These are phyloP conservation scores for Verticillium isaacii DNA, from an alignment of 2,329 filamentous ascomycete species.

Conservation along the genomic window DNA sequence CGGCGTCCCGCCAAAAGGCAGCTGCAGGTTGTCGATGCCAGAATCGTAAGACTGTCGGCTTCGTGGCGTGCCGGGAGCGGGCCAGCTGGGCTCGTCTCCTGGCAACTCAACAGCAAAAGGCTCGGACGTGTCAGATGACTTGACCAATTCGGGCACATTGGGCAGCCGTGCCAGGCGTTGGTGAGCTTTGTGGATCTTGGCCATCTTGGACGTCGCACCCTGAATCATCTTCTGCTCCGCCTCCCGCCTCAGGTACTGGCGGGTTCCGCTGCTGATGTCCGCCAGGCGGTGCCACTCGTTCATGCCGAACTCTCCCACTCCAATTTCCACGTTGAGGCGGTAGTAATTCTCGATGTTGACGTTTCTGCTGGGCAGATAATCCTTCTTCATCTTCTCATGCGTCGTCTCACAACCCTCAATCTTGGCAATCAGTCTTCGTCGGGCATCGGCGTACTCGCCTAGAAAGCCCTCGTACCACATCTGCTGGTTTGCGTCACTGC, in stretches of 20 bases:
- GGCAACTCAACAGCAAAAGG: conserved; percentile 55
- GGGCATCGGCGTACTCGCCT: conserved; percentile 87
- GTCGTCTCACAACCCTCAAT: conserved; percentile 94
- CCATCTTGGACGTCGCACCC: conserved; percentile 73
- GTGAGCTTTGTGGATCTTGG: conserved; percentile 76
- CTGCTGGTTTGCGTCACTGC: conserved; percentile 63
- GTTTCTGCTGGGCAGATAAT: conserved; percentile 70
- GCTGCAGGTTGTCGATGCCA: conserved; percentile 43
- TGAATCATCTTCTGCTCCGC: conserved; percentile 74
- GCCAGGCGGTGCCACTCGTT: conserved; percentile 95
- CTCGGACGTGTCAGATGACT: conserved; percentile 33
- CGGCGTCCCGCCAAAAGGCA: conserved; percentile 22
- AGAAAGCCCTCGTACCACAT: conserved; percentile 94
- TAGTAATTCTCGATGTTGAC: conserved; percentile 91
- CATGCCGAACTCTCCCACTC: conserved; percentile 96
- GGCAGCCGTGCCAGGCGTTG: conserved; percentile 53
- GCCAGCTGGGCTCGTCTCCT: conserved; percentile 44
- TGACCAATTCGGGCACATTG: conserved; percentile 37
- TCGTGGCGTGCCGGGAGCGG: conserved; percentile 26
- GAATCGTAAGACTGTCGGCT: conserved; percentile 55
- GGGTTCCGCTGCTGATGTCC: conserved; percentile 90
- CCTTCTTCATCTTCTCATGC: conserved; percentile 78
- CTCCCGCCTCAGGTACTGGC: conserved; percentile 70
- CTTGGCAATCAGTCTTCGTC: conserved; percentile 78
- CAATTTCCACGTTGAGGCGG: conserved; percentile 92